Evolutionary conservation across 306 rosid species (phyloP).

Genomic region (Glycine latifolia): DNA sequence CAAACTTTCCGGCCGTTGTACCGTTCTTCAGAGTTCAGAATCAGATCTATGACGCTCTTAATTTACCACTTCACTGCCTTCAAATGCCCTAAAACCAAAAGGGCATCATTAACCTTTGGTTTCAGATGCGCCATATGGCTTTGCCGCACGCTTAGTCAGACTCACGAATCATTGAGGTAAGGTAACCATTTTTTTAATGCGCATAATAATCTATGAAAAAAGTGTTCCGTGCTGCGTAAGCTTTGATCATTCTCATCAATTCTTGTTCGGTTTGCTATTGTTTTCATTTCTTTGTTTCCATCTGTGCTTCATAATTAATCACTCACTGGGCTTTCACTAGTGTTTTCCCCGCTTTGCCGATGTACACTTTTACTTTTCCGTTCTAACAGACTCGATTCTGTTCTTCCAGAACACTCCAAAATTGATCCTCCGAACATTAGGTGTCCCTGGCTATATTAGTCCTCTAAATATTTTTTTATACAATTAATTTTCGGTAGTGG

Average conservation of each 20-base stretch:
- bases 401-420: background rate
- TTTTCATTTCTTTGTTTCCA: background rate
- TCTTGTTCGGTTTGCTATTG: background rate
- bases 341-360: background rate
- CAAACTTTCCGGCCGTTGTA: background rate
- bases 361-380: background rate
- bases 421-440: background rate
- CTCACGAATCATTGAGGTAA: conserved; percentile 24
- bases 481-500: background rate
- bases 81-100: background rate
- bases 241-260: background rate
- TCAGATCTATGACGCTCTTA: background rate
- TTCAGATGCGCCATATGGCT: conserved; percentile 39
- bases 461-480: background rate
- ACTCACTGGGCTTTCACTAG: background rate
- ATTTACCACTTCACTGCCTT: background rate
- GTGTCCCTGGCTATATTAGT: background rate
- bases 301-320: background rate
- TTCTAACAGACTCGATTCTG: background rate
- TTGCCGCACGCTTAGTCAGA: conserved; percentile 31
- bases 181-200: background rate
- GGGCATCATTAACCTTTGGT: background rate
- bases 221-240: conserved; percentile 27
- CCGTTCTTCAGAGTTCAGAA: background rate
- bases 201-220: conserved; percentile 24